Percentiles rank a stretch among this genome's conserved stretches.
These are phyloP conservation scores for Beauveria rudraprayagi DNA, from an alignment of 2,329 filamentous ascomycete genomes.

Conservation along the genomic window DNA sequence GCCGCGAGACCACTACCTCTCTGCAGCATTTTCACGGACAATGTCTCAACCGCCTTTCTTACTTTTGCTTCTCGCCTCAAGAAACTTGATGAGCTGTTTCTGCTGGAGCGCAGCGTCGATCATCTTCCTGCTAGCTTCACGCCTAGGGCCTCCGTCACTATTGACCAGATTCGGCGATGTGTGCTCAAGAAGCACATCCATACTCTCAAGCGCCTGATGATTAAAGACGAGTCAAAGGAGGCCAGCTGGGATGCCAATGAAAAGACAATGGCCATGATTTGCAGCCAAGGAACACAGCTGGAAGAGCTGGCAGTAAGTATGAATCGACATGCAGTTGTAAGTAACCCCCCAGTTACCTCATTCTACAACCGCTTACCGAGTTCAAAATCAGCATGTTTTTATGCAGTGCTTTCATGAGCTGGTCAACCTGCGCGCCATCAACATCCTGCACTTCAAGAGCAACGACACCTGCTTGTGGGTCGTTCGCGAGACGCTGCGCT, in stretches of 20 bases:
- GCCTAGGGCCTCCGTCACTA: slow-evolving; percentile 39
- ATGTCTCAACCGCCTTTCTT: slow-evolving; percentile 49
- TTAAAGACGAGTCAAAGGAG: slow-evolving; percentile 46
- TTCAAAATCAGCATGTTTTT: slow-evolving; percentile 42
- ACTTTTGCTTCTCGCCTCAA: slow-evolving; percentile 44
- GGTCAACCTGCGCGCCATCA: slow-evolving; percentile 43
- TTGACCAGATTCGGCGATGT: slow-evolving; percentile 50
- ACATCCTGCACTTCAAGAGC: slow-evolving; percentile 45
- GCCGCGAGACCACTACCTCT: slow-evolving; percentile 41
- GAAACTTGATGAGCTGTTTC: slow-evolving; percentile 48
- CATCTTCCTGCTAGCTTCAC: slow-evolving; percentile 46
- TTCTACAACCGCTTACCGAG: neutral
- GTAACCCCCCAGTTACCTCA: slow-evolving; percentile 19
- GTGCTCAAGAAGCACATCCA: slow-evolving; percentile 50
- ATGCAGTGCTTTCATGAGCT: slow-evolving; percentile 45
- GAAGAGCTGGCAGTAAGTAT: slow-evolving; percentile 50
- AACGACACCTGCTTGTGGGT: slow-evolving; percentile 50
- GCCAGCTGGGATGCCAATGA: slow-evolving; percentile 49
- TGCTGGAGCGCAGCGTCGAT: slow-evolving; percentile 47
- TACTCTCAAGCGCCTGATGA: slow-evolving; percentile 48
- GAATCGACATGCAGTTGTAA: slow-evolving; percentile 46
- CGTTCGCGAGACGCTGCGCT: slow-evolving; percentile 48
- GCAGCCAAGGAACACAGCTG: slow-evolving; percentile 38
- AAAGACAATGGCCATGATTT: slow-evolving; percentile 46
- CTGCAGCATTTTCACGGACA: slow-evolving; percentile 54